Conservation (phyloP, 1,284 basidiomycete species). For the Xanthoconium separans region DNA sequence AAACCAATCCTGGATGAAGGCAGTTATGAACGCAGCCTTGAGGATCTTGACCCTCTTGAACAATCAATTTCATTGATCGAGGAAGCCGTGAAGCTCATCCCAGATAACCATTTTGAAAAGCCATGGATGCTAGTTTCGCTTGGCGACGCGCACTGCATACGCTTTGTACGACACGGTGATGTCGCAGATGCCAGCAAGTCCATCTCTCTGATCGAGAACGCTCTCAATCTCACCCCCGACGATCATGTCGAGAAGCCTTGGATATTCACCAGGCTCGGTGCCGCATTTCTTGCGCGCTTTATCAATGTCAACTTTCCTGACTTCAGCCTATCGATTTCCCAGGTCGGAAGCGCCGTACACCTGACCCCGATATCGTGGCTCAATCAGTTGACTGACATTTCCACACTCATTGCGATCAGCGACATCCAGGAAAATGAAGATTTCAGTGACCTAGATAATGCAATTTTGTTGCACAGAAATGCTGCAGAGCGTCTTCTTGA, state of each 20-base stretch:
- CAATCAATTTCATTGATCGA: background rate
- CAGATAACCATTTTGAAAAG: background rate
- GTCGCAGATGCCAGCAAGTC: background rate
- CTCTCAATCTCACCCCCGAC: background rate
- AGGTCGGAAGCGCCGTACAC: background rate
- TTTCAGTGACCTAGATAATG: background rate
- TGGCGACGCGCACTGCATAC: background rate
- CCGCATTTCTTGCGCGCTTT: background rate
- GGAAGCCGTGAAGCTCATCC: background rate
- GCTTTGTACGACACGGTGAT: background rate
- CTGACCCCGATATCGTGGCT: background rate
- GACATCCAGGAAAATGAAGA: background rate
- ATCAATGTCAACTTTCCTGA: background rate
- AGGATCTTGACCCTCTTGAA: background rate
- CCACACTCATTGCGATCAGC: background rate
- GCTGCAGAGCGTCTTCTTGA: background rate
- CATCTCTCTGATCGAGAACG: background rate
- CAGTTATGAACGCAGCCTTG: background rate
- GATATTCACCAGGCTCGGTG: background rate
- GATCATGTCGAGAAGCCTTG: background rate
- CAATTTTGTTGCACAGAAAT: background rate
- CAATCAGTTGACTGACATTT: background rate
- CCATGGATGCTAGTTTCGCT: background rate
- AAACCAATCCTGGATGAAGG: background rate
- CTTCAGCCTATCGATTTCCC: background rate